phyloP scores from a whole-genome alignment of 169 alveolate genomes.

The Perkinsus olseni region DNA sequence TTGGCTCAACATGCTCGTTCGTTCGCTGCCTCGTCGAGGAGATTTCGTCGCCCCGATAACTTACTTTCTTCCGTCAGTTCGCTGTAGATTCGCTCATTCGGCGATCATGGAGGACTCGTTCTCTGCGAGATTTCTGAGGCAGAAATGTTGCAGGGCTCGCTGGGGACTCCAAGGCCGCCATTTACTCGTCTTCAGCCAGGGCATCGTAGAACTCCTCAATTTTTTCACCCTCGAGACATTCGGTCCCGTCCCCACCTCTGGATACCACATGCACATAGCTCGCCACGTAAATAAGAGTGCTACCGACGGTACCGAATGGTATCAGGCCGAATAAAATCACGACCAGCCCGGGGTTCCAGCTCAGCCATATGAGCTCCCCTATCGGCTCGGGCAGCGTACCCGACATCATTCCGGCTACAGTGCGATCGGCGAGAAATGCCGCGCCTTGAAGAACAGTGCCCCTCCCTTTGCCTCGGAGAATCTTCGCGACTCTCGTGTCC shows the following conservation, averaged over 20 bases:
- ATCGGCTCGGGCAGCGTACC: background rate
- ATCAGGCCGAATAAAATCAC: background rate
- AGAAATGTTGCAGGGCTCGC: too few relatives aligned
- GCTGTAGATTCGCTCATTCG: too few relatives aligned
- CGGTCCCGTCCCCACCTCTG: background rate
- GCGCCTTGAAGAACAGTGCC: background rate
- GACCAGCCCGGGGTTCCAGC: background rate
- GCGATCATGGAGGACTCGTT: too few relatives aligned
- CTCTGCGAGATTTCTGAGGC: too few relatives aligned
- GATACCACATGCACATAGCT: background rate
- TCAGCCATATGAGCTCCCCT: background rate
- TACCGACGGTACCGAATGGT: background rate
- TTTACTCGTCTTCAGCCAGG: background rate
- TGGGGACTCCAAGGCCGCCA: too few relatives aligned
- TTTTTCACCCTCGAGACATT: background rate
- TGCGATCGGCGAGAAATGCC: background rate
- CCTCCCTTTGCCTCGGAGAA: background rate
- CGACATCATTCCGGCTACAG: background rate
- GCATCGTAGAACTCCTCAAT: background rate
- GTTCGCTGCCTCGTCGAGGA: too few relatives aligned
- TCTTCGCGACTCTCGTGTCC: background rate
- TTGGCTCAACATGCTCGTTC: too few relatives aligned
- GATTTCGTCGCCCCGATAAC: too few relatives aligned
- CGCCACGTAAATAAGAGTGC: background rate
- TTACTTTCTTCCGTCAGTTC: too few relatives aligned